Evolutionary conservation across 106 monocot genomes (phyloP).

Genomic region (Ottelia alismoides): DNA sequence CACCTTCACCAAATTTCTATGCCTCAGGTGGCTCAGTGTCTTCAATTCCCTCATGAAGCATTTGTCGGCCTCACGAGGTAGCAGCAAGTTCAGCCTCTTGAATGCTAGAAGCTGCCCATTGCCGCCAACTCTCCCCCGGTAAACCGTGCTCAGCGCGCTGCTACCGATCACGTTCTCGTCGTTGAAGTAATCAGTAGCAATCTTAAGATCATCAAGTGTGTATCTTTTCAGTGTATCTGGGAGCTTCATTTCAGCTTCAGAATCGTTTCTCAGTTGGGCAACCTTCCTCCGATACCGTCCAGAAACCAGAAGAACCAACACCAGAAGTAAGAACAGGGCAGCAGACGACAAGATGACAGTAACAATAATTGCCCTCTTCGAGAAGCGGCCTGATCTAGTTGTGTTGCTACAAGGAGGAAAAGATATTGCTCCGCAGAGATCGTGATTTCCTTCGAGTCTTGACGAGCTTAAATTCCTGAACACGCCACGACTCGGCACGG

Average conservation of each 20-base stretch:
- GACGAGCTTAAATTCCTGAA: constrained; percentile 29
- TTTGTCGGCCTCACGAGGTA: constrained; percentile 59
- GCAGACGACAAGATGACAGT: constrained; percentile 16
- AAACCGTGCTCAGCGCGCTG: constrained; percentile 77
- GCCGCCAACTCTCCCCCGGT: constrained; percentile 39
- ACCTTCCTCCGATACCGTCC: constrained; percentile 3
- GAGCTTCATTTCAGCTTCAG: constrained; percentile 5
- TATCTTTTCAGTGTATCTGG: constrained; percentile 46
- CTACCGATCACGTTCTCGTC: constrained; percentile 58
- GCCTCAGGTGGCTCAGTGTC: constrained; percentile 44
- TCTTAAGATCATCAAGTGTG: constrained; percentile 33
- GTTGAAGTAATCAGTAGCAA: constrained; percentile 48
- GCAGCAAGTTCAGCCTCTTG: constrained; percentile 65
- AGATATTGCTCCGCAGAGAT: constrained; percentile 56
- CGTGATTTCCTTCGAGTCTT: constrained; percentile 53
- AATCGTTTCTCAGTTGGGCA: background rate
- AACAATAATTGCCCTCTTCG: constrained; percentile 31
- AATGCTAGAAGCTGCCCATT: constrained; percentile 37
- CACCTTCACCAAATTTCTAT: constrained; percentile 68
- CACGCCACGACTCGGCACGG: constrained; percentile 41
- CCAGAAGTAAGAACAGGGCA: constrained; percentile 22
- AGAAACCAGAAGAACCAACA: constrained; percentile 1
- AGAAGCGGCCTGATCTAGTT: constrained; percentile 6
- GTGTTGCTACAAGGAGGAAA: constrained; percentile 33
- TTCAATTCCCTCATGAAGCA: constrained; percentile 59